These are phyloP conservation scores for Didymella segeticola DNA, from an alignment of 2,329 filamentous ascomycete species.

Conservation along the genomic window DNA sequence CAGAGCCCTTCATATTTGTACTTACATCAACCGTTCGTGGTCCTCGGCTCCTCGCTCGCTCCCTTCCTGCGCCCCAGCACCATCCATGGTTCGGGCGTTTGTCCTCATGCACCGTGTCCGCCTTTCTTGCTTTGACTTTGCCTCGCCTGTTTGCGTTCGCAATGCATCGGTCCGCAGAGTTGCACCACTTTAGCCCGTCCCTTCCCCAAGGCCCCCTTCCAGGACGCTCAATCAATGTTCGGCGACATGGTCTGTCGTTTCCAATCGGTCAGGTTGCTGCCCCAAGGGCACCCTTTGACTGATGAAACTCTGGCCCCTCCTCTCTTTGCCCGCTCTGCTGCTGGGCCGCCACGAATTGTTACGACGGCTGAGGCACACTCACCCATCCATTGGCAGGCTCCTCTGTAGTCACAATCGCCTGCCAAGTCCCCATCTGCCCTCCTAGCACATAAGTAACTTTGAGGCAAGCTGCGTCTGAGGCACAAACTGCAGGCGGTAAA, in stretches of 20 bases:
- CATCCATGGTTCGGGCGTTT: background rate
- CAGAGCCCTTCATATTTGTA: too few species aligned
- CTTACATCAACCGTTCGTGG: too few species aligned
- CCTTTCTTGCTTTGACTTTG: slow-evolving; percentile 1
- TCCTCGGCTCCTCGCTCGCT: too few species aligned
- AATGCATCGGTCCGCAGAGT: slow-evolving; percentile 26
- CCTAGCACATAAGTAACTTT: slow-evolving; percentile 1
- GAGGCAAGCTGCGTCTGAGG: slow-evolving; percentile 10
- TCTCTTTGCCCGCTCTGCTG: background rate
- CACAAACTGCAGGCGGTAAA: slow-evolving; percentile 12
- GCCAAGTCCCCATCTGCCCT: slow-evolving; percentile 2
- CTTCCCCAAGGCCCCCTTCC: slow-evolving; percentile 1
- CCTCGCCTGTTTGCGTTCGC: slow-evolving; percentile 23
- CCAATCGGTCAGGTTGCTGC: slow-evolving; percentile 2
- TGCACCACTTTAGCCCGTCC: slow-evolving; percentile 20
- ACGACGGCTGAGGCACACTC: slow-evolving; percentile 1
- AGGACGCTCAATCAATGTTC: slow-evolving; percentile 6
- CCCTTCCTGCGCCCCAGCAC: too few species aligned
- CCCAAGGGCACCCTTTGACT: background rate
- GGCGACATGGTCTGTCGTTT: slow-evolving; percentile 6
- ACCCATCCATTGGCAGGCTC: slow-evolving; percentile 1
- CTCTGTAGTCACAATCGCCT: background rate
- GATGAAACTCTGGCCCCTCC: slow-evolving; percentile 4
- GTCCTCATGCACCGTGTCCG: slow-evolving; percentile 5
- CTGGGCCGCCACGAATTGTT: background rate